Percentiles rank a stretch among this genome's conserved stretches.
Evolutionary conservation across 805 yeast species (phyloP).

Genomic region (Candida ortonii): DNA sequence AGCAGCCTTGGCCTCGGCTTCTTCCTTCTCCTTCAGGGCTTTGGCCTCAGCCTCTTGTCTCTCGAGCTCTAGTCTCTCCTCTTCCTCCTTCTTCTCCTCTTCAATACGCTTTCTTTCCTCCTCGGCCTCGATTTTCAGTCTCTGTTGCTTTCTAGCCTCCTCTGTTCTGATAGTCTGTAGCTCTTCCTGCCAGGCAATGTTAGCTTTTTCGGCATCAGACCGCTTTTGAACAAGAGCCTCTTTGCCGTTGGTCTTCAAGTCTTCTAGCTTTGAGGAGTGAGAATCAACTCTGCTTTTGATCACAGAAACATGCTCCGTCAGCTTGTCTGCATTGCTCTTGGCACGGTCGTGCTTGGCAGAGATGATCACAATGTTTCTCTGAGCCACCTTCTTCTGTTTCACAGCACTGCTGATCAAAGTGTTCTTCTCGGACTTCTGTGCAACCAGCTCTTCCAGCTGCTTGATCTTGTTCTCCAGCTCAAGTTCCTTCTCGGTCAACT

Average conservation of each 20-base stretch:
- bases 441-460: conserved; percentile 39
- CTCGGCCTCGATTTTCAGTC: conserved; percentile 38
- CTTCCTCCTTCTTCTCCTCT: conserved; percentile 36
- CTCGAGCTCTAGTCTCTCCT: conserved; percentile 30
- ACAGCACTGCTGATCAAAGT: conserved; percentile 23
- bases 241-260: conserved; percentile 38
- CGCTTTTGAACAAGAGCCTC: conserved; percentile 37
- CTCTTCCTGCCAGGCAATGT: conserved; percentile 44
- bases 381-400: conserved; percentile 40
- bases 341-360: conserved; percentile 36
- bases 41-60: conserved; percentile 28
- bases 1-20: conserved; percentile 22
- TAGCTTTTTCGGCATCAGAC: conserved; percentile 40
- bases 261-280: conserved; percentile 41
- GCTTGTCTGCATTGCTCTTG: conserved; percentile 36
- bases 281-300: conserved; percentile 43
- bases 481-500: conserved; percentile 41
- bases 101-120: conserved; percentile 41
- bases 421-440: conserved; percentile 40
- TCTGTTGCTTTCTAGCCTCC: conserved; percentile 46
- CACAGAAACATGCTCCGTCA: conserved; percentile 43
- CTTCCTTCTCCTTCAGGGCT: conserved; percentile 21
- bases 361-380: conserved; percentile 34
- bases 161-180: conserved; percentile 42
- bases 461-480: conserved; percentile 31